These are phyloP conservation scores for Cordyceps cicadae DNA, from an alignment of 2,329 filamentous ascomycete species.

Conservation along the genomic window DNA sequence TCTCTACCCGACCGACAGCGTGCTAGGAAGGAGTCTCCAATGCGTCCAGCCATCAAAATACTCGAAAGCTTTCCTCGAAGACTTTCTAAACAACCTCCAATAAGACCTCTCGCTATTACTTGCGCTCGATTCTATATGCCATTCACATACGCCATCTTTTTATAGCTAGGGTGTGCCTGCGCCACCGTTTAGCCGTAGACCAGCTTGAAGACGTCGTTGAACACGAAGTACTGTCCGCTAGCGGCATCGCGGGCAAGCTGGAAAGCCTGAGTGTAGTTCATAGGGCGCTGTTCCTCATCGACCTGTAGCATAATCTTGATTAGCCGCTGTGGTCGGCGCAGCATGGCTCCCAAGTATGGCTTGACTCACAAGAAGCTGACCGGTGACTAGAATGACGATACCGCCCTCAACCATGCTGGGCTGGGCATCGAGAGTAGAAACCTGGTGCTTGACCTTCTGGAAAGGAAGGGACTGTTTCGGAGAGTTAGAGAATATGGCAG, in stretches of 20 bases:
- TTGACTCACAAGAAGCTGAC: constrained; percentile 64
- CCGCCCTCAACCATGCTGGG: constrained; percentile 56
- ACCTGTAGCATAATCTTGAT: constrained; percentile 45
- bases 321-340: neutral
- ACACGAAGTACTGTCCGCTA: constrained; percentile 68
- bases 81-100: neutral
- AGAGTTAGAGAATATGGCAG: neutral
- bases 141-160: neutral
- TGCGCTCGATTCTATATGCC: constrained; percentile 3
- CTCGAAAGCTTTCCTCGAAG: neutral
- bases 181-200: constrained; percentile 50
- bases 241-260: constrained; percentile 62
- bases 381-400: constrained; percentile 83
- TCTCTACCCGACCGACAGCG: neutral
- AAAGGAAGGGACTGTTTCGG: constrained; percentile 62
- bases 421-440: constrained; percentile 75
- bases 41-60: neutral
- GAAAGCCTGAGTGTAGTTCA: constrained; percentile 89
- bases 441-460: constrained; percentile 68
- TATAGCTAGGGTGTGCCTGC: neutral
- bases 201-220: constrained; percentile 93
- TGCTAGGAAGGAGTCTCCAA: neutral
- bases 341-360: neutral
- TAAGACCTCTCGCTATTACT: neutral
- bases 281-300: constrained; percentile 75